Evolutionary conservation across 768 basidiomycete genomes (phyloP), one percentile per base, ranked within the genome.

Genomic region (Boletus rex-veris): DNA sequence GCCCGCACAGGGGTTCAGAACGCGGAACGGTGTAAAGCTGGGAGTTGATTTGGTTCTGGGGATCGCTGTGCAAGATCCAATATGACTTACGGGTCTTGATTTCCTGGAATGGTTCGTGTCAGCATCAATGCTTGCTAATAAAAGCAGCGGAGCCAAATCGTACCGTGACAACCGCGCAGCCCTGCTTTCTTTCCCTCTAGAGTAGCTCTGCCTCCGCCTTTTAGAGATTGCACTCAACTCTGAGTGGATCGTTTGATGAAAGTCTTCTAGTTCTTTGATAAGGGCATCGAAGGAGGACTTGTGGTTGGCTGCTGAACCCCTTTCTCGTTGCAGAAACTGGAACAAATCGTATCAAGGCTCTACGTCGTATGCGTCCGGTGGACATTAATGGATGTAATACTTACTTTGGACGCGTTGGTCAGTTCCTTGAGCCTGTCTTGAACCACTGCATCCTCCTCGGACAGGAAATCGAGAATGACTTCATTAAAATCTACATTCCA

Each of bases 401-500:
- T 16, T 38, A 64, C 63, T 21, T 52, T 55, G 2, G 52, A 58
- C 1, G 43, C 21, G n/a, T 40, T 52, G 9, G 18, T 30, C 41
- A 64, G 42, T 40, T 64, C 63, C 26, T 58, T 51, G 26, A 64
- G 43, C 33, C 39, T 58, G 42, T 58, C 59, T 42, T 58, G 46
- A 12, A 43, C 52, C 4, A 21, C 40, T 2, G 49, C 56, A 19
- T 47, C 21, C 6, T 50, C 46, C 11, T 61, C 38, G 4, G 63
- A 53, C 19, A 64, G 40, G 50, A 61, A 61, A 28, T 61, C 54
- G 6, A 64, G 62, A 46, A 64, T 28, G 10, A 61, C 19, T n/a
- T 64, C 59, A 15, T 52, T 58, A 48, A 64, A 64, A 35, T 64
- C 62, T 64, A 41, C 18, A 19, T 30, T 19, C 19, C 16, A 15